Evolutionary conservation across 2,329 filamentous ascomycete genomes (phyloP), one percentile per base, ranked within the genome.

Genomic region (Grosmannia huntii): DNA sequence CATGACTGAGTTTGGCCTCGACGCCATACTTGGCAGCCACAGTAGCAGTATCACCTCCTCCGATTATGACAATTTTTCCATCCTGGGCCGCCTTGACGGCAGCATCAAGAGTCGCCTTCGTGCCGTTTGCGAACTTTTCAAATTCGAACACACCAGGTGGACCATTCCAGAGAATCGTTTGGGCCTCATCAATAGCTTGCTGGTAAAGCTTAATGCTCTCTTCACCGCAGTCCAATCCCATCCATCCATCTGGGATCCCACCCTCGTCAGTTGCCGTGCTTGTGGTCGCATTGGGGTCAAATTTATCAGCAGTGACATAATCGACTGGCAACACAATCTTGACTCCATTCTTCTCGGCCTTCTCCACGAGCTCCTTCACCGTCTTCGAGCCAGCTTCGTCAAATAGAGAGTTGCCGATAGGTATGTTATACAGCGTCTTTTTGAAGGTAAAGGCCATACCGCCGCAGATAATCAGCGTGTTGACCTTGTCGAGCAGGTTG

Each of bases 371-470:
- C 67, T 88, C 79, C 62, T 80, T 84, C 60, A 97, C 92, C 49
- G 89, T 96, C 84, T 96, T 90, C 79, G 87, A 82, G 66, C 94
- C 94, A 56, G 86, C 86, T 79, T 96, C 89, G 68, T 99, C 94
- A 71, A 95, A 99, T 68, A 99, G 82, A 56, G 80, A 94, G 78
- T 85, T 85, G 62, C 94, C 94, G 65, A 99, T 99, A 73, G 85
- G 82, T 69, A 97, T 85, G 71, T 82, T 80, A 76, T 96, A 83
- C 59, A 97, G 82, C n/a, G 90, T 92, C 84, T 99, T 99, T 83
- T 97, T 97, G 84, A 99, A 99, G 67, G 94, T 99, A 79, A 97
- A 99, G 63, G 94, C 91, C 94, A 99, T 99, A 68, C 80, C 94
- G 71, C 94, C 94, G 73, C 92, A 96, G 76, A 99, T 87, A 75